Conservation (phyloP, 2,329 filamentous ascomycete species). For the Ophiostoma australiae region DNA sequence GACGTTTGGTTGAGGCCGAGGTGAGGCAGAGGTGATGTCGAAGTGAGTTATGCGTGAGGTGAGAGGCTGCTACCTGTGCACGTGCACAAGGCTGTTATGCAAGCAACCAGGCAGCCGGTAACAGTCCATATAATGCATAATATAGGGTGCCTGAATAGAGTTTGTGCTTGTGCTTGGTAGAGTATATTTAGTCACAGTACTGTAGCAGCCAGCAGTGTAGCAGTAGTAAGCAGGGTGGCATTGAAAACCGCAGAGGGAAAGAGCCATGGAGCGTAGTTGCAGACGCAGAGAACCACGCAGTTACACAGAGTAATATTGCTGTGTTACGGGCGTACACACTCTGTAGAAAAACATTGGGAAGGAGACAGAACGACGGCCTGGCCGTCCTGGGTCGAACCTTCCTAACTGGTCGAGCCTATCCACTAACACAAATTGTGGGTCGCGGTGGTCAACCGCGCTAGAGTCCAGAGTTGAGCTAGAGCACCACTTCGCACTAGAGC, state of each 20-base stretch:
- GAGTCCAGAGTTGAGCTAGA: neutral
- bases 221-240: neutral
- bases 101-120: neutral
- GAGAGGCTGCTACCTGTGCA: neutral
- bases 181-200: neutral
- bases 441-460: neutral
- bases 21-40: neutral
- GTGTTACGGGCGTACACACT: neutral
- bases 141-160: neutral
- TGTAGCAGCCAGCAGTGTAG: neutral
- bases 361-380: neutral
- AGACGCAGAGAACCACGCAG: neutral
- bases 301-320: neutral
- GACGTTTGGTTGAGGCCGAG: neutral
- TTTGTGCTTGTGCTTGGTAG: neutral
- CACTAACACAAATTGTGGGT: conserved; percentile 11
- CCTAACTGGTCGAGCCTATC: conserved; percentile 10
- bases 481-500: neutral
- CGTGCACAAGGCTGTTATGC: conserved; percentile 8
- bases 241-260: neutral
- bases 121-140: neutral
- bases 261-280: neutral
- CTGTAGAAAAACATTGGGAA: neutral
- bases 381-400: conserved; percentile 12
- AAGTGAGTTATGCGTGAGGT: neutral